Conservation (phyloP, 495 filamentous ascomycete genomes). For the Aspergillus incahuasiensis region DNA sequence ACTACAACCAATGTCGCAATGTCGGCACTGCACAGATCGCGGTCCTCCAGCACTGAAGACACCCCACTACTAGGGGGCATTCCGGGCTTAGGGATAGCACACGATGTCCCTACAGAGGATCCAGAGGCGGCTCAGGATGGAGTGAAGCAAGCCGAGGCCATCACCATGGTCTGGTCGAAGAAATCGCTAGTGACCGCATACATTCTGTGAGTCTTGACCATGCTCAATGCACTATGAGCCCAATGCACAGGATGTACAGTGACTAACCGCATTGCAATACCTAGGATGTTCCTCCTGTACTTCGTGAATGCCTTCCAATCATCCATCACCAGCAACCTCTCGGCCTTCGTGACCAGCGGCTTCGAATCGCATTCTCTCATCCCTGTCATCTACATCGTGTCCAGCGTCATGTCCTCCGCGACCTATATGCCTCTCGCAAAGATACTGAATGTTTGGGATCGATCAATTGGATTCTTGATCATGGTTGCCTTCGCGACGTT, state of each 20-base stretch:
- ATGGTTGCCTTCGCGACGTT: conserved; percentile 35
- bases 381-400: conserved; percentile 52
- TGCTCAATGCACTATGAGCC: too few species aligned
- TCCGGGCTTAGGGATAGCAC: conserved; percentile 1
- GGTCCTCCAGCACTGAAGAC: background rate
- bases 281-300: conserved; percentile 48
- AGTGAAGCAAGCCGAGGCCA: conserved; percentile 42
- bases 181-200: conserved; percentile 37
- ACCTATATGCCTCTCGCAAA: conserved; percentile 57
- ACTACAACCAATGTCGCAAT: conserved; percentile 1
- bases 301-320: conserved; percentile 44
- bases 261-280: background rate
- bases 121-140: conserved; percentile 34
- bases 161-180: conserved; percentile 40
- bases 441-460: conserved; percentile 63
- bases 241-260: background rate
- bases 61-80: background rate
- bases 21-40: background rate
- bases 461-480: conserved; percentile 50
- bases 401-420: conserved; percentile 36
- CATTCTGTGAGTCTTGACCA: conserved; percentile 24
- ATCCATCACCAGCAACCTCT: conserved; percentile 26
- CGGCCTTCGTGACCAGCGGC: conserved; percentile 40
- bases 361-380: conserved; percentile 56
- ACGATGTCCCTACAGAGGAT: conserved; percentile 14